Evolutionary conservation across 768 basidiomycete genomes (phyloP), one percentile per base, ranked within the genome.

Genomic region (Lactifluus rugatus): DNA sequence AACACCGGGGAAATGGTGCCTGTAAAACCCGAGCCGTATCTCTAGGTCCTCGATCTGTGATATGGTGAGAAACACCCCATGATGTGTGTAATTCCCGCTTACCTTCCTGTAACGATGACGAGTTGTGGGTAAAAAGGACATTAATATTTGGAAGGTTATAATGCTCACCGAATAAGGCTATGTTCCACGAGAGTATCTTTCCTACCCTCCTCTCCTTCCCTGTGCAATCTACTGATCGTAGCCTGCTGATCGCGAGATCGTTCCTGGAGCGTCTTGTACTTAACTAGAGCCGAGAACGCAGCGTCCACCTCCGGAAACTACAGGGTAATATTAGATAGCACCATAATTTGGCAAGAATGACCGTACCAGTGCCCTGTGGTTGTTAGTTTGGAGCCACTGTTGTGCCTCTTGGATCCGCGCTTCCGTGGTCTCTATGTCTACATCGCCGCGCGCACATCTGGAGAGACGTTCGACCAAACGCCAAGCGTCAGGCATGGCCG

Each of bases 351-450:
- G 42, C 17, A 48, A 52, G 21, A 26, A 17, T 25, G 54, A 21
- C 21, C 48, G 44, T 56, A 60, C 59, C 49, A 60, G 25, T 34
- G 56, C 54, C 49, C 56, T 60, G 31, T 42, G 61, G 17, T 60
- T n/a, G 42, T 47, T 34, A 7, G 34, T 21, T n/a, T 52, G 57
- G 6, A 86, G 72, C 80, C 81, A 87, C 32, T 66, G 62, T 51
- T 79, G 75, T 39, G 81, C 78, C 64, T 82, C 80, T 21, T 65
- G 65, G 25, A 78, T 68, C 21, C 82, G 66, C 8, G 71, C 72
- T 46, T 68, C 66, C 31, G 75, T 71, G 34, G 74, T 67, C 13
- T 62, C 64, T 47, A 69, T 73, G 19, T 68, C 62, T 10, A 66
- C 61, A 31, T 70, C 66, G 5, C 28, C 41, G 44, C 54, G 54